Percentiles rank a stretch among this genome's conserved stretches.
Conservation (phyloP, 148 eudicot genomes). For the Nepenthes mirabilis region DNA sequence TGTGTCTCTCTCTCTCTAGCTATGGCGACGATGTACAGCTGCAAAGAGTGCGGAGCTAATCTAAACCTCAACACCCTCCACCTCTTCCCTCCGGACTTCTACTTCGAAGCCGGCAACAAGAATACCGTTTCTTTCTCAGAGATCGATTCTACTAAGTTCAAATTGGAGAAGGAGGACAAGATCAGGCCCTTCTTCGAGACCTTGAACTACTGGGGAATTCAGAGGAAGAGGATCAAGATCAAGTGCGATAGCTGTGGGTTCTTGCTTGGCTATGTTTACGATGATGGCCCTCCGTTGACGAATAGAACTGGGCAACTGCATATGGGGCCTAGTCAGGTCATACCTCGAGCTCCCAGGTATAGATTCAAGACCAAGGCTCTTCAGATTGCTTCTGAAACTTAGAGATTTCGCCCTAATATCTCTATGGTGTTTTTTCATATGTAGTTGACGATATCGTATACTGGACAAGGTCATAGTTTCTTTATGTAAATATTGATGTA, state of each 20-base stretch:
- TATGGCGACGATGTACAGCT: constrained; percentile 61
- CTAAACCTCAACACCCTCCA: constrained; percentile 42
- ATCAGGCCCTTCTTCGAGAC: constrained; percentile 79
- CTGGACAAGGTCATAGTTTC: too few relatives aligned
- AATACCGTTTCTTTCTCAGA: constrained; percentile 57
- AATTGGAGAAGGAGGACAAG: constrained; percentile 53
- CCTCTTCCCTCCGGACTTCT: constrained; percentile 56
- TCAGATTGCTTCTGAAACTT: constrained; percentile 27
- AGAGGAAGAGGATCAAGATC: constrained; percentile 55
- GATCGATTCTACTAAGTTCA: constrained; percentile 44
- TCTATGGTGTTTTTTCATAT: too few relatives aligned
- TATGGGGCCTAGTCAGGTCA: constrained; percentile 78
- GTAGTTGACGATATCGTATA: too few relatives aligned
- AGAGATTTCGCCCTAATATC: background rate
- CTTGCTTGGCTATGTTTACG: constrained; percentile 51
- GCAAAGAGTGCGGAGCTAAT: constrained; percentile 48
- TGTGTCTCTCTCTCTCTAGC: background rate
- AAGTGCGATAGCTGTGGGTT: constrained; percentile 44
- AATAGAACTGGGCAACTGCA: constrained; percentile 42
- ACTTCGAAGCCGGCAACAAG: constrained; percentile 96
- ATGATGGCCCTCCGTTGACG: constrained; percentile 64
- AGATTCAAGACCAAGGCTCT: constrained; percentile 59
- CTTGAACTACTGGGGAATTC: constrained; percentile 81
- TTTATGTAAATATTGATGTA: too few relatives aligned
- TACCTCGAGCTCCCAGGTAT: constrained; percentile 72